phyloP scores from a whole-genome alignment of 1,284 basidiomycete genomes.

The Mixia osmundae region DNA sequence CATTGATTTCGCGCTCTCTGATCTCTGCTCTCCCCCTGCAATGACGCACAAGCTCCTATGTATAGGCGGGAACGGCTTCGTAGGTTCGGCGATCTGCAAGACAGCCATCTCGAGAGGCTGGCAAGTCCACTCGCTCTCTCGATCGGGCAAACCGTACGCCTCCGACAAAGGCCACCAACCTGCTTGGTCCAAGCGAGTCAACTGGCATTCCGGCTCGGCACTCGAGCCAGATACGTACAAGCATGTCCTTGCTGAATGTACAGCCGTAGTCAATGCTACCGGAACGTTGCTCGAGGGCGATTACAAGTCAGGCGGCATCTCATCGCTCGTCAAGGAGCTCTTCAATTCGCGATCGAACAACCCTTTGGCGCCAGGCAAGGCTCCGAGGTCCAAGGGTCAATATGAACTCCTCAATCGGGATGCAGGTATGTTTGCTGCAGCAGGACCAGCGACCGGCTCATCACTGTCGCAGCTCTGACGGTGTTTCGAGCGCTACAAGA shows the following conservation, averaged over 20 bases:
- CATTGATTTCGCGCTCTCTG: too few species aligned
- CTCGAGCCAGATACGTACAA: constrained; percentile 50
- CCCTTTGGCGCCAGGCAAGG: constrained; percentile 6
- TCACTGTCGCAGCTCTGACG: constrained; percentile 2
- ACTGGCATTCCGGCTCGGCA: constrained; percentile 57
- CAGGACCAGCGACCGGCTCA: constrained; percentile 1
- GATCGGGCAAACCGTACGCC: constrained; percentile 54
- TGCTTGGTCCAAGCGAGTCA: constrained; percentile 58
- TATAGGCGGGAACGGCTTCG: constrained; percentile 1
- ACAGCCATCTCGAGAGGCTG: constrained; percentile 59
- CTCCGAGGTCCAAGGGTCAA: constrained; percentile 22
- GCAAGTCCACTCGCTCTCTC: constrained; percentile 42
- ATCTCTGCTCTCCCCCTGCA: neutral
- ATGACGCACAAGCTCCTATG: neutral
- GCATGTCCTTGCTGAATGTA: constrained; percentile 37
- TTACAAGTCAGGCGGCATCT: constrained; percentile 52
- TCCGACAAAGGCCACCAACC: constrained; percentile 75
- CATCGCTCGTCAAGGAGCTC: constrained; percentile 30
- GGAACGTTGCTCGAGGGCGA: constrained; percentile 67
- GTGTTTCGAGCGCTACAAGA: constrained; percentile 5
- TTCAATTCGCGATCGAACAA: constrained; percentile 18
- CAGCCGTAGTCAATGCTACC: constrained; percentile 80
- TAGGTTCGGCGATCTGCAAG: constrained; percentile 78
- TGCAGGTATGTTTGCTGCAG: constrained; percentile 36
- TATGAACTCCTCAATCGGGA: constrained; percentile 76